Evolutionary conservation across 768 basidiomycete genomes (phyloP), one percentile per base, ranked within the genome.

Genomic region (Gymnopilus dilepis): DNA sequence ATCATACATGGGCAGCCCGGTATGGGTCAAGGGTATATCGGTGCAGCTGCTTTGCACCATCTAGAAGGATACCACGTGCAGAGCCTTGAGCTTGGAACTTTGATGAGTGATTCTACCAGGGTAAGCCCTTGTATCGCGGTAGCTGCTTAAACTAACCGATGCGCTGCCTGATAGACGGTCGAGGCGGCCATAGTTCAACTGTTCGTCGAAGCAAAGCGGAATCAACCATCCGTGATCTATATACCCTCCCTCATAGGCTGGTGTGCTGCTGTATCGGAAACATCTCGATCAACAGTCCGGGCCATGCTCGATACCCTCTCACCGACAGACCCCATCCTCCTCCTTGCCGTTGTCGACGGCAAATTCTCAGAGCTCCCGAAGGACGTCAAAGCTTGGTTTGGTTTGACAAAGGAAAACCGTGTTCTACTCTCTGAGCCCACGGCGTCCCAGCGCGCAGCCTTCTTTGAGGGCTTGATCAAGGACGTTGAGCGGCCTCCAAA

Each of bases 41-140:
- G 94, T 38, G 88, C 95, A 1, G 97, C 97, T 0, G 87, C 92
- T 5, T 75, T 99, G 33, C 95, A 99, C 77, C 90, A 96, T 72
- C 77, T 99, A 19, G 97, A 99, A 77, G 97, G 97, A 0, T 97
- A 92, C 73, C 94, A 98, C 70, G 84, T 98, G 0, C 97, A 99
- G 74, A 95, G 86, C 67, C 82, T 99, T 55, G 97, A 99, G 71
- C 80, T 99, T 17, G 97, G 94, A 9, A 88, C 87, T 0, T 77
- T 99, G 42, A 82, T 99, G 77, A 84, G 92, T 40, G 97, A 99
- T 72, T 92, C 95, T 0, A 88, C 94, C 0, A 78, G 95, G 71
- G 96, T 97, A 61, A 71, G 92, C 78, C 13, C 47, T 11, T 37
- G 1, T 33, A 26, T 5, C 4, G 52, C 13, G 24, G 3, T 15